Conservation (phyloP, 768 basidiomycete genomes). For the Termitomyces sp. region DNA sequence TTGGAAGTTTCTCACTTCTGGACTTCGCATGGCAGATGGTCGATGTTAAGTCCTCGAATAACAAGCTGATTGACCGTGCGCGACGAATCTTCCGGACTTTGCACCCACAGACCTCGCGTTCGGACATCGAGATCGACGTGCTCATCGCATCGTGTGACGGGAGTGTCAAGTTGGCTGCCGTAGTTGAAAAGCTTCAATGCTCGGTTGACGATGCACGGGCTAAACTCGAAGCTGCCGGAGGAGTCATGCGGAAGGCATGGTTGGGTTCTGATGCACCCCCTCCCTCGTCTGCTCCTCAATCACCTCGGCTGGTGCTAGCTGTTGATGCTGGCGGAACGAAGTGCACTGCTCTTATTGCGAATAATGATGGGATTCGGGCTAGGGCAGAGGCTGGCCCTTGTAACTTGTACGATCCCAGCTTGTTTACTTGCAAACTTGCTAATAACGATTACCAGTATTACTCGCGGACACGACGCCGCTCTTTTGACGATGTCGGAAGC, state of each 20-base stretch:
- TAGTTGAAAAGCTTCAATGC: slow-evolving; percentile 24
- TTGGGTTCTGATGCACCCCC: neutral
- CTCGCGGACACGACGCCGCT: slow-evolving; percentile 25
- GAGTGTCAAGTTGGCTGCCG: slow-evolving; percentile 31
- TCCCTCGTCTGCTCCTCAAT: neutral
- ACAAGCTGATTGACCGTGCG: slow-evolving; percentile 30
- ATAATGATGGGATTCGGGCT: slow-evolving; percentile 19
- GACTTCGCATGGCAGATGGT: slow-evolving; percentile 27
- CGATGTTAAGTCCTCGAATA: slow-evolving; percentile 30
- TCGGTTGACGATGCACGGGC: slow-evolving; percentile 18
- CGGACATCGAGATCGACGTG: slow-evolving; percentile 27
- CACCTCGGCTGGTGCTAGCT: slow-evolving; percentile 19
- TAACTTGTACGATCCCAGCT: slow-evolving; percentile 22
- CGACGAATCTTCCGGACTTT: slow-evolving; percentile 30
- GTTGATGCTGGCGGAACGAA: slow-evolving; percentile 29
- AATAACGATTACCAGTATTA: slow-evolving; percentile 17
- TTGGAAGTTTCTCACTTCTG: neutral
- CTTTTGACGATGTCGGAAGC: slow-evolving; percentile 19
- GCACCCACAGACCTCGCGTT: slow-evolving; percentile 17
- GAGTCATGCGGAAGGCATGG: slow-evolving; percentile 23
- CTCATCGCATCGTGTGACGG: slow-evolving; percentile 29
- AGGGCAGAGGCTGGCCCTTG: slow-evolving; percentile 25
- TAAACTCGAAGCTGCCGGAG: slow-evolving; percentile 19
- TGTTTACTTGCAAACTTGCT: neutral
- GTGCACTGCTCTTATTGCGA: slow-evolving; percentile 24